Conservation (phyloP, 2,329 filamentous ascomycete species). For the Cercospora berteroae region DNA sequence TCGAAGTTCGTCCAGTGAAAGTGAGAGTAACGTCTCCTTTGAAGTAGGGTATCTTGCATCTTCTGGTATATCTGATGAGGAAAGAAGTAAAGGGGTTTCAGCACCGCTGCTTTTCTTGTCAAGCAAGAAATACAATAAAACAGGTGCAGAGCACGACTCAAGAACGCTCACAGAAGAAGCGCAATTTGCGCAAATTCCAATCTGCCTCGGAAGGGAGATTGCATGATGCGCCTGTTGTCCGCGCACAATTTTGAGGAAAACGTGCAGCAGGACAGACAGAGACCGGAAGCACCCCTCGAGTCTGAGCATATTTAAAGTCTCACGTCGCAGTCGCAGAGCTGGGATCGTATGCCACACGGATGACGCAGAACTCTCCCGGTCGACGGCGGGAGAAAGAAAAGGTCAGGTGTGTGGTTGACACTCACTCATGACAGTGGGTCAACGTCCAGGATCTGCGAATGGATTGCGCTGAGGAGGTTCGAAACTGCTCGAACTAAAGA, state of each 20-base stretch:
- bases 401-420: constrained; percentile 45
- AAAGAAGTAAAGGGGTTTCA: constrained; percentile 27
- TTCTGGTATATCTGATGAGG: constrained; percentile 23
- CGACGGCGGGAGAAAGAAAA: constrained; percentile 40
- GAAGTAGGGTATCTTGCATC: constrained; percentile 21
- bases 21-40: background rate
- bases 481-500: constrained; percentile 33
- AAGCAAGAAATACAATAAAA: constrained; percentile 11
- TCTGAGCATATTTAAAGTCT: constrained; percentile 40
- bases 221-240: constrained; percentile 42
- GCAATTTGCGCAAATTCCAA: constrained; percentile 38
- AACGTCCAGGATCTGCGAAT: constrained; percentile 43
- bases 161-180: constrained; percentile 37
- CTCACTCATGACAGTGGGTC: constrained; percentile 39
- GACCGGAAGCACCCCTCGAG: constrained; percentile 27
- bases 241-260: constrained; percentile 25
- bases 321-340: constrained; percentile 31
- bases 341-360: constrained; percentile 30
- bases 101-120: constrained; percentile 19
- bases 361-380: constrained; percentile 44
- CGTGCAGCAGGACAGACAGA: constrained; percentile 20
- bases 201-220: constrained; percentile 30
- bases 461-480: constrained; percentile 36
- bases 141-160: constrained; percentile 39
- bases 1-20: constrained; percentile 26